Conservation (phyloP, 73 alveolate species). For the Tetrahymena malaccensis region DNA sequence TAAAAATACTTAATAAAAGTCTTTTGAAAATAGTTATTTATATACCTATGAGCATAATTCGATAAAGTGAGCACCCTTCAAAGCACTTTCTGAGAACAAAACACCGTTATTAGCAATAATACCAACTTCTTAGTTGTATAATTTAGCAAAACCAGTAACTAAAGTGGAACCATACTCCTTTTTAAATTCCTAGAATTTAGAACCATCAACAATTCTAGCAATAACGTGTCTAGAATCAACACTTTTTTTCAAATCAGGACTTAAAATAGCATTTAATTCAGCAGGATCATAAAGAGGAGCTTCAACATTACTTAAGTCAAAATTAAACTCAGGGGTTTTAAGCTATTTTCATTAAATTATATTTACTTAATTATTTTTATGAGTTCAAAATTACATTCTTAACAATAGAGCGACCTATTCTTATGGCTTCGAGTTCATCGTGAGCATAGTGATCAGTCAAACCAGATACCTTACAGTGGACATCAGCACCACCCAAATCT, state of each 20-base stretch:
- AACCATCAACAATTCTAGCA: constrained; percentile 88
- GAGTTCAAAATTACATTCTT: constrained; percentile 14
- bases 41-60: constrained; percentile 56
- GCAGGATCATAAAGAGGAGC: constrained; percentile 68
- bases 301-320: constrained; percentile 11
- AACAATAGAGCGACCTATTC: constrained; percentile 54
- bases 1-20: too few relatives aligned
- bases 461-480: constrained; percentile 83
- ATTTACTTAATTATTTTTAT: constrained; percentile 28
- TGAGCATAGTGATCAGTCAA: constrained; percentile 87
- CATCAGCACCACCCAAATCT: constrained; percentile 88
- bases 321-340: background rate
- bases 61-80: constrained; percentile 92
- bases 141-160: constrained; percentile 81
- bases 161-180: constrained; percentile 76
- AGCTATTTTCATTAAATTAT: background rate
- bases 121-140: constrained; percentile 90
- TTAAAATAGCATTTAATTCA: constrained; percentile 68
- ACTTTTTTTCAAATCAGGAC: constrained; percentile 51
- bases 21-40: background rate
- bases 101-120: constrained; percentile 91
- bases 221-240: constrained; percentile 60
- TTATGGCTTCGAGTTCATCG: constrained; percentile 70
- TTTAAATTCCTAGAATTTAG: constrained; percentile 88
- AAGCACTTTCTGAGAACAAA: constrained; percentile 81